Conservation (phyloP, 495 filamentous ascomycete genomes). For the Annulohypoxylon nitens region DNA sequence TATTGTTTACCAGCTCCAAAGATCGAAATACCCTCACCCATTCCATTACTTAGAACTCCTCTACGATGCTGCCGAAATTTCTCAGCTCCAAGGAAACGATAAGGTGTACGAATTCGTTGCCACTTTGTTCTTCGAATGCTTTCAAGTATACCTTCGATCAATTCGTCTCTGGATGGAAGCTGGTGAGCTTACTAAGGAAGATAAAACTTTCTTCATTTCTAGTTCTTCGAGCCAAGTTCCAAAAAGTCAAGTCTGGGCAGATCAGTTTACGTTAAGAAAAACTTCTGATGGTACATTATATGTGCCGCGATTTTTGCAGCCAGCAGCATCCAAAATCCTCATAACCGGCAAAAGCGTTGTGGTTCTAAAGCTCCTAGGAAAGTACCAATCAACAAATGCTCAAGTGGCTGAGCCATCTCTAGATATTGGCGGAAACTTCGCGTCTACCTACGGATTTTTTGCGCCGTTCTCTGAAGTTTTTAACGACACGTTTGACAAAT, state of each 20-base stretch:
- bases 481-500: slow-evolving; percentile 72
- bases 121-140: slow-evolving; percentile 82
- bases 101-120: slow-evolving; percentile 71
- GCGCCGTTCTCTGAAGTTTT: slow-evolving; percentile 84
- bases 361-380: slow-evolving; percentile 75
- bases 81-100: slow-evolving; percentile 76
- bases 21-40: slow-evolving; percentile 56
- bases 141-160: slow-evolving; percentile 83
- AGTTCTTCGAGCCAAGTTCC: slow-evolving; percentile 69
- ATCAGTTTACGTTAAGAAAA: slow-evolving; percentile 74
- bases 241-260: slow-evolving; percentile 76
- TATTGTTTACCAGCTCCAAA: slow-evolving; percentile 59
- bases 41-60: slow-evolving; percentile 79
- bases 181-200: slow-evolving; percentile 73
- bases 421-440: slow-evolving; percentile 68
- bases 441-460: slow-evolving; percentile 56
- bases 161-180: slow-evolving; percentile 88
- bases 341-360: slow-evolving; percentile 89
- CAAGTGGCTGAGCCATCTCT: slow-evolving; percentile 53
- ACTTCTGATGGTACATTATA: slow-evolving; percentile 68
- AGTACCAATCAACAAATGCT: slow-evolving; percentile 50
- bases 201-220: slow-evolving; percentile 80
- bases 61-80: slow-evolving; percentile 73
- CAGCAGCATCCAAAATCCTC: slow-evolving; percentile 77
- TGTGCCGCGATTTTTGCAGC: slow-evolving; percentile 79